Evolutionary conservation across 2,329 filamentous ascomycete genomes (phyloP).

Genomic region (Fusarium sp.): DNA sequence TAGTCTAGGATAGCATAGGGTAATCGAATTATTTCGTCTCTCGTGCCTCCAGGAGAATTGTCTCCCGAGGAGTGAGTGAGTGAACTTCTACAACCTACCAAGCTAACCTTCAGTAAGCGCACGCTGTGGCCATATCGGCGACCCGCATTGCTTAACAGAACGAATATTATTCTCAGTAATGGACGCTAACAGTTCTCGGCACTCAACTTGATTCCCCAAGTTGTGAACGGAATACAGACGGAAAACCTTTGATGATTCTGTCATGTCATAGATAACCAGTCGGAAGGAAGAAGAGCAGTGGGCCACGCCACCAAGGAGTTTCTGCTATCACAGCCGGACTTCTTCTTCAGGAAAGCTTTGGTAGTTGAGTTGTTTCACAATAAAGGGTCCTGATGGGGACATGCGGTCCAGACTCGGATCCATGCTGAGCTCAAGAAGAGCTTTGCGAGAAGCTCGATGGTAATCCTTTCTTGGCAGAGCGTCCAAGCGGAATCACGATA

Average conservation of each 20-base stretch:
- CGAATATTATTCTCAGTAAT: not conserved
- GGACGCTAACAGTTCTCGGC: not conserved
- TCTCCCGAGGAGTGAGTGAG: not conserved
- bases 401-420: constrained; percentile 35
- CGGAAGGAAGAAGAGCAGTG: constrained; percentile 28
- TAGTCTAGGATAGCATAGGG: not conserved
- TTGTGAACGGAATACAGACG: constrained; percentile 23
- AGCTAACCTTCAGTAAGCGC: constrained; percentile 22
- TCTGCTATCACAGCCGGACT: constrained; percentile 36
- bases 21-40: not conserved
- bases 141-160: not conserved
- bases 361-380: constrained; percentile 40
- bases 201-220: constrained; percentile 8
- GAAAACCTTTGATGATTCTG: constrained; percentile 12
- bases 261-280: constrained; percentile 23
- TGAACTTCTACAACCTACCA: constrained; percentile 27
- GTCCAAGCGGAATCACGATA: constrained; percentile 17
- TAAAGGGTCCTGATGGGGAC: constrained; percentile 36
- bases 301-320: constrained; percentile 34
- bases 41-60: too few species aligned
- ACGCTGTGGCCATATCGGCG: constrained; percentile 18
- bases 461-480: constrained; percentile 10
- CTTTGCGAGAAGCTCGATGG: constrained; percentile 8
- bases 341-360: constrained; percentile 34
- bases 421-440: constrained; percentile 19